Evolutionary conservation across 2,329 filamentous ascomycete genomes (phyloP).

Genomic region (Botryotinia globosa): DNA sequence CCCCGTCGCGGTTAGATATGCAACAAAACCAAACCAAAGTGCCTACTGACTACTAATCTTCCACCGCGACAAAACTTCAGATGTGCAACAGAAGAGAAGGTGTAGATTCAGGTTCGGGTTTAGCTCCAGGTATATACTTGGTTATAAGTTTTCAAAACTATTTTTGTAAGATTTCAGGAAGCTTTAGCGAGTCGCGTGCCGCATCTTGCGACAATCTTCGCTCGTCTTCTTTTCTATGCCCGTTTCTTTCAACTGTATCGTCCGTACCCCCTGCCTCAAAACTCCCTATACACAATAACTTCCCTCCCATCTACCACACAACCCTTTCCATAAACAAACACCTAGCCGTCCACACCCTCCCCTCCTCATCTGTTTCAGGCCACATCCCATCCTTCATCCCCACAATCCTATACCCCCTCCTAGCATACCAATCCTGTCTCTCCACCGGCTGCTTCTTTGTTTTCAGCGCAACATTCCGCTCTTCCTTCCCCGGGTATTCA

Average conservation of each 20-base stretch:
- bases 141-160: too few species aligned
- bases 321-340: slow-evolving; percentile 33
- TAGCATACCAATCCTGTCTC: slow-evolving; percentile 32
- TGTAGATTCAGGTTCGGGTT: neutral
- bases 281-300: neutral
- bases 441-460: slow-evolving; percentile 15
- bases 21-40: neutral
- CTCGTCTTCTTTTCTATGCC: neutral
- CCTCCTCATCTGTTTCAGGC: slow-evolving; percentile 24
- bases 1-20: neutral
- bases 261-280: neutral
- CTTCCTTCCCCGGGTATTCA: slow-evolving; percentile 20
- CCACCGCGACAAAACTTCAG: too few species aligned
- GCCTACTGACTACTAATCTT: neutral
- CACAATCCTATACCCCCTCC: slow-evolving; percentile 29
- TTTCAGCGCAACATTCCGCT: slow-evolving; percentile 23
- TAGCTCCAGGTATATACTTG: neutral
- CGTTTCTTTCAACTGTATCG: neutral
- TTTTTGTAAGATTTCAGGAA: too few species aligned
- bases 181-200: neutral
- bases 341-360: slow-evolving; percentile 25
- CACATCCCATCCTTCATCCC: slow-evolving; percentile 23
- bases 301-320: slow-evolving; percentile 15
- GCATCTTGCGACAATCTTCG: neutral
- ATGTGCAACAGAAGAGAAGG: neutral